phyloP scores from a whole-genome alignment of 768 basidiomycete species.

The Lentinula guzmanii region DNA sequence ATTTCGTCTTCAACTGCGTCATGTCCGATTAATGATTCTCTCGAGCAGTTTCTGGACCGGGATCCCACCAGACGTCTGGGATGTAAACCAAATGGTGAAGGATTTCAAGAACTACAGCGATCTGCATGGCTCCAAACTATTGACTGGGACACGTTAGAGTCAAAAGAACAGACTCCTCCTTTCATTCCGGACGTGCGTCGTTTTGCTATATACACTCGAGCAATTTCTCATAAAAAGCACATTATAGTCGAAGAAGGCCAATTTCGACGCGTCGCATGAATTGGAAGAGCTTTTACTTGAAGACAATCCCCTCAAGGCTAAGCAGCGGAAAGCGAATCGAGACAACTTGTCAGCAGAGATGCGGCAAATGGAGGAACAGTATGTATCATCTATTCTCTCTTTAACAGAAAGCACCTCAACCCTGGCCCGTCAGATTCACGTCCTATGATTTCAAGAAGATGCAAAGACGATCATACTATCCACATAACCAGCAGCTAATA shows the following conservation, averaged over 20 bases:
- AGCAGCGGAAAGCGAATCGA: conserved; percentile 85
- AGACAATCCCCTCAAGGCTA: conserved; percentile 95
- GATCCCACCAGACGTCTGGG: conserved; percentile 78
- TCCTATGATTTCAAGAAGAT: conserved; percentile 91
- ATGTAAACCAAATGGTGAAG: conserved; percentile 75
- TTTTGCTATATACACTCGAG: background rate
- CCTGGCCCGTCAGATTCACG: conserved; percentile 56
- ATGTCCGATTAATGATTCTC: conserved; percentile 1
- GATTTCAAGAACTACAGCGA: conserved; percentile 68
- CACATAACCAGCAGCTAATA: conserved; percentile 68
- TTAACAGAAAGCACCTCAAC: conserved; percentile 5
- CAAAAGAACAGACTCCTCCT: conserved; percentile 68
- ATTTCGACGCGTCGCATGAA: conserved; percentile 98
- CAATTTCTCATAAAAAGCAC: conserved; percentile 8
- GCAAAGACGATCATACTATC: conserved; percentile 88
- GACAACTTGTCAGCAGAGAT: conserved; percentile 88
- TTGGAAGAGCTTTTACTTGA: conserved; percentile 93
- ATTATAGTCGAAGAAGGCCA: conserved; percentile 90
- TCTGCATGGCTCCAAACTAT: conserved; percentile 88
- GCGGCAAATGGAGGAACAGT: conserved; percentile 99
- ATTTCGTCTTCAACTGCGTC: background rate
- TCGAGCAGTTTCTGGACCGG: conserved; percentile 73
- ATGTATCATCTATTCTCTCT: conserved; percentile 19
- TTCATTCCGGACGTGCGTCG: conserved; percentile 82
- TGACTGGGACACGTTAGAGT: conserved; percentile 84